Percentiles rank a stretch among this genome's conserved stretches.
These are phyloP conservation scores for Eucalyptus sp. DNA, from an alignment of 345 rosid genomes.

Conservation along the genomic window DNA sequence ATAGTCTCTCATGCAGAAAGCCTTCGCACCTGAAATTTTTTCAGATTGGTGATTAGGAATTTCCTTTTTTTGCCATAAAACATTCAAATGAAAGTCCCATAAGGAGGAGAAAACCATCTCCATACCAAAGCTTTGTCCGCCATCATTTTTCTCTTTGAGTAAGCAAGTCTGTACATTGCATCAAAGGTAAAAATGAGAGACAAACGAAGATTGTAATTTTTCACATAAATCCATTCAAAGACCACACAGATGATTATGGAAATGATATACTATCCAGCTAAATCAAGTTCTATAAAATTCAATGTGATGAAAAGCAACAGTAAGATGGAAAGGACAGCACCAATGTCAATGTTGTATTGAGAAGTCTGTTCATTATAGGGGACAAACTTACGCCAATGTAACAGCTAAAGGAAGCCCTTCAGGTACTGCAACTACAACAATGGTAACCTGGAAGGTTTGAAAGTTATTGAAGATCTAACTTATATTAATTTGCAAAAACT, in stretches of 20 bases:
- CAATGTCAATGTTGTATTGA: not conserved
- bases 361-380: not conserved
- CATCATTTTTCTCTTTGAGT: slow-evolving; percentile 99
- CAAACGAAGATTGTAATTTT: not conserved
- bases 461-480: not conserved
- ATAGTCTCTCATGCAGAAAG: slow-evolving; percentile 99
- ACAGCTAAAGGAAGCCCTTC: slow-evolving; percentile 99
- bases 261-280: not conserved
- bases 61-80: not conserved
- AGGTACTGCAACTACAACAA: slow-evolving; percentile 98
- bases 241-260: not conserved
- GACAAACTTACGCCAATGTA: slow-evolving; percentile 71
- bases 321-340: not conserved
- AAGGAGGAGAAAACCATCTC: not conserved
- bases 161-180: slow-evolving; percentile 56
- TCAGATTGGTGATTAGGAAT: too few species aligned
- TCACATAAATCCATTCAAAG: not conserved
- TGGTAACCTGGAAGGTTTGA: slow-evolving; percentile 60
- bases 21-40: slow-evolving; percentile 89
- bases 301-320: not conserved
- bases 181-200: not conserved
- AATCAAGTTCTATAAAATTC: not conserved
- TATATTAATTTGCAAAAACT: not conserved
- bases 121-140: slow-evolving; percentile 95
- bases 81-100: not conserved